These are phyloP conservation scores for Cyberlindnera xylosilytica DNA, from an alignment of 805 yeast genomes.

Conservation along the genomic window DNA sequence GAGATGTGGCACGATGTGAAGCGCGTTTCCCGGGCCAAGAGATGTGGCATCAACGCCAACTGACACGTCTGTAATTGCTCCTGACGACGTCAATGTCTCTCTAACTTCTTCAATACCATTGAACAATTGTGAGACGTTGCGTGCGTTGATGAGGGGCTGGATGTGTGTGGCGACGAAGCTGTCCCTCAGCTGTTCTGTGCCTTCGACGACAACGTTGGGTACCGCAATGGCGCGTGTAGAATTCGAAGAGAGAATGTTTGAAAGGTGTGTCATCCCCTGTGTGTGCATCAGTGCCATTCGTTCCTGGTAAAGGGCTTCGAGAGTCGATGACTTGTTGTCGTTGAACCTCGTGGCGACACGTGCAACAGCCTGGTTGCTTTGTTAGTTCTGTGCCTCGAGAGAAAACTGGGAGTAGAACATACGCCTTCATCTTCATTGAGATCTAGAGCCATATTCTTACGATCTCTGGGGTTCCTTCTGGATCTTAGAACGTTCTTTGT, in stretches of 20 bases:
- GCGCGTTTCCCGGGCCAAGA: constrained; percentile 2
- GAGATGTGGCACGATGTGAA: constrained; percentile 30
- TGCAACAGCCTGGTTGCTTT: constrained; percentile 18
- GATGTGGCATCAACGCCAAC: constrained; percentile 29
- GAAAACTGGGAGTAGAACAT: background rate
- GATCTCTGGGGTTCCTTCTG: too few species aligned
- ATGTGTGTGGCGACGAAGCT: constrained; percentile 45
- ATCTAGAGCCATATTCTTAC: constrained; percentile 5
- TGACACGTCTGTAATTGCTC: constrained; percentile 40
- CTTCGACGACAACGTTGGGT: constrained; percentile 44
- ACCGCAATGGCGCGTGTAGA: constrained; percentile 41
- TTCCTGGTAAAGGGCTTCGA: constrained; percentile 27
- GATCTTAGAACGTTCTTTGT: too few species aligned
- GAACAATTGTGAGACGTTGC: constrained; percentile 40
- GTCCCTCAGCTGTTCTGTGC: constrained; percentile 44
- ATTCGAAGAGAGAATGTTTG: constrained; percentile 30
- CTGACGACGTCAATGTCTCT: constrained; percentile 40
- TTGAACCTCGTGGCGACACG: constrained; percentile 24
- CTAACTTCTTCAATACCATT: constrained; percentile 41
- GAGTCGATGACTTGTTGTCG: constrained; percentile 7
- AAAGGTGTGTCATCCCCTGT: constrained; percentile 28
- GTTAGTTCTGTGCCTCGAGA: background rate
- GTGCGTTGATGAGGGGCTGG: constrained; percentile 41
- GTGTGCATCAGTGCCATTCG: constrained; percentile 28
- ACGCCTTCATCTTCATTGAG: constrained; percentile 11